Evolutionary conservation across 306 rosid genomes (phyloP), one percentile per base, ranked within the genome.

Genomic region (Pueraria montana): DNA sequence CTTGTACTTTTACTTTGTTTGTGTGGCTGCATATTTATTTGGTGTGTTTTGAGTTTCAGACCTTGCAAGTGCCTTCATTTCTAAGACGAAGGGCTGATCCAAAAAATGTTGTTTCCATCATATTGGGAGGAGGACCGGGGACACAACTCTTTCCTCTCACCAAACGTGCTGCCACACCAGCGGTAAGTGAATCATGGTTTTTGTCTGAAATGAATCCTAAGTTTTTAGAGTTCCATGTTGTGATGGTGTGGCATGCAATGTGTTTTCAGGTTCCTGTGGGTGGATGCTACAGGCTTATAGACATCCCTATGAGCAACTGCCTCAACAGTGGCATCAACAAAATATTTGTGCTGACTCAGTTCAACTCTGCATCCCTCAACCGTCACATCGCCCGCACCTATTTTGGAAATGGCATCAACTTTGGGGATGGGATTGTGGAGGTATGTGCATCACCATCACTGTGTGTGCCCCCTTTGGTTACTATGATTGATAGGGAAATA

Each of bases 301-400:
- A 96, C 76, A 87, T 96, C 78, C 99, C 99, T 5, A 94, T 96
- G 99, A 96, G 99, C 78, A 94, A 96, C 74, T 94, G 98, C 87
- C 91, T 96, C 77, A 96, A 92, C 75, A 94, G 98, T 87, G 97
- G 97, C 73, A 92, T 96, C 7, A 89, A 90, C 73, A 96, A 94
- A 85, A 94, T 96, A 59, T 96, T 92, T 85, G 89, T 96, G 34
- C 83, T 96, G 5, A 96, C 98, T 1, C 99, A 96, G 78, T 96
- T 91, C 79, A 96, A 96, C 79, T 96, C 99, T 2, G 94, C 96
- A 77, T 96, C 99, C 40, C 95, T 96, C 74, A 96, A 94, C 73
- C 97, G 97, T 8, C 99, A 96, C 86, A 90, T 94, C 49, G 90
- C 98, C 38, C 94, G 93, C 49, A 91, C 96, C 49, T 94, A 96